phyloP scores from a whole-genome alignment of 495 filamentous ascomycete genomes.

The Aspergillus coremiiformis region DNA sequence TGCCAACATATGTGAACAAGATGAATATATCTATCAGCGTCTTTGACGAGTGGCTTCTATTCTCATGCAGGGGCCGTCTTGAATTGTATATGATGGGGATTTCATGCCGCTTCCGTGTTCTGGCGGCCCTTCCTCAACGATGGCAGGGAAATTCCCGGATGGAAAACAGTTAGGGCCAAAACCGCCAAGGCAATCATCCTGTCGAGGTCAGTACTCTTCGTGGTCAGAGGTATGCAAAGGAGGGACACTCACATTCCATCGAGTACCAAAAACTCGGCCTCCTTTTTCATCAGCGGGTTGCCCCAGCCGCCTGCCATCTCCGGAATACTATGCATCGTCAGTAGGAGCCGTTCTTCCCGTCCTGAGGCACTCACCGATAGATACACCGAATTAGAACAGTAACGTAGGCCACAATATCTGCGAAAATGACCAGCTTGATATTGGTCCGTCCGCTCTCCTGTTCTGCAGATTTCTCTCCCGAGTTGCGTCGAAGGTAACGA shows the following conservation, averaged over 20 bases:
- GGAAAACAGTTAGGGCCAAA: conserved; percentile 39
- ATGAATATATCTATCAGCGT: background rate
- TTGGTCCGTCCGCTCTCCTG: conserved; percentile 18
- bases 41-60: background rate
- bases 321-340: conserved; percentile 13
- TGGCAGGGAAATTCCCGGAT: conserved; percentile 44
- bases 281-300: conserved; percentile 58
- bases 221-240: background rate
- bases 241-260: conserved; percentile 46
- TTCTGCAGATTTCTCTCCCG: conserved; percentile 25
- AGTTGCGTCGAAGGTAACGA: conserved; percentile 32
- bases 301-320: conserved; percentile 63
- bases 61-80: background rate
- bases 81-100: background rate
- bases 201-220: background rate
- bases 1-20: background rate
- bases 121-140: conserved; percentile 32
- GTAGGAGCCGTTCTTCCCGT: background rate
- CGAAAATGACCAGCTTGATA: conserved; percentile 47
- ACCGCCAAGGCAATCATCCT: conserved; percentile 46
- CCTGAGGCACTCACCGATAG: conserved; percentile 43
- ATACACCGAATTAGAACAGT: conserved; percentile 60
- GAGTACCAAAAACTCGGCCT: conserved; percentile 54
- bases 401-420: conserved; percentile 48
- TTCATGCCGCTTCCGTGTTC: conserved; percentile 10